Evolutionary conservation across 495 filamentous ascomycete species (phyloP).

Genomic region (Neurospora terricola): DNA sequence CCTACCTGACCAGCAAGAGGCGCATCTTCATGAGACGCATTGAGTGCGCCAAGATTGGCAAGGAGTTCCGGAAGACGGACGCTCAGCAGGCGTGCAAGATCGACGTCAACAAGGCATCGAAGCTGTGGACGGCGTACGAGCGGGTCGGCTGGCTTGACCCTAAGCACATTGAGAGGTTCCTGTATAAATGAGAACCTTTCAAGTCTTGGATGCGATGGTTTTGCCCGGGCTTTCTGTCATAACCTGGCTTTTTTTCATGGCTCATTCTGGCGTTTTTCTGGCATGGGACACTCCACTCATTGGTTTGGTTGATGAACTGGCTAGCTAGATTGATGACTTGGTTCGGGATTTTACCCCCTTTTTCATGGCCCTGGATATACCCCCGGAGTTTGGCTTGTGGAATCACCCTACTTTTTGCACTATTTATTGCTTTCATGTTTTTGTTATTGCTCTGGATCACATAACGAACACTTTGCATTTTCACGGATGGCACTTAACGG

Average conservation of each 20-base stretch:
- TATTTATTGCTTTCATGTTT: neutral
- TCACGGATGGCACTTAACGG: neutral
- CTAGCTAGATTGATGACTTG: neutral
- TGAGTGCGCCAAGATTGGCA: constrained; percentile 55
- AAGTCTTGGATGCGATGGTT: neutral
- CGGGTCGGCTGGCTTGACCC: constrained; percentile 79
- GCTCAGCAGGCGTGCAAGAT: constrained; percentile 96
- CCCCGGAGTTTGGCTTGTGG: neutral
- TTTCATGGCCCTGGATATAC: neutral
- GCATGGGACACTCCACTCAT: neutral
- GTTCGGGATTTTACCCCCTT: neutral
- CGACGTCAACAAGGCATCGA: constrained; percentile 97
- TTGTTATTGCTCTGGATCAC: constrained; percentile 1
- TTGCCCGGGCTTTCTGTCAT: constrained; percentile 2
- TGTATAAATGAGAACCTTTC: constrained; percentile 17
- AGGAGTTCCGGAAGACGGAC: constrained; percentile 96
- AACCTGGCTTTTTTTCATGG: neutral
- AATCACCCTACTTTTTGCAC: neutral
- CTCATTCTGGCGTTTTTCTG: neutral
- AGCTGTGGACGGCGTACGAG: constrained; percentile 87
- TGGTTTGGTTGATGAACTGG: neutral
- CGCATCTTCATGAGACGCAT: constrained; percentile 78
- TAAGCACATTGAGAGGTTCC: constrained; percentile 45
- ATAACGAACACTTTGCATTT: neutral
- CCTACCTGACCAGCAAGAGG: constrained; percentile 91